phyloP scores from a whole-genome alignment of 169 alveolate genomes.

The Plasmodium yoelii region DNA sequence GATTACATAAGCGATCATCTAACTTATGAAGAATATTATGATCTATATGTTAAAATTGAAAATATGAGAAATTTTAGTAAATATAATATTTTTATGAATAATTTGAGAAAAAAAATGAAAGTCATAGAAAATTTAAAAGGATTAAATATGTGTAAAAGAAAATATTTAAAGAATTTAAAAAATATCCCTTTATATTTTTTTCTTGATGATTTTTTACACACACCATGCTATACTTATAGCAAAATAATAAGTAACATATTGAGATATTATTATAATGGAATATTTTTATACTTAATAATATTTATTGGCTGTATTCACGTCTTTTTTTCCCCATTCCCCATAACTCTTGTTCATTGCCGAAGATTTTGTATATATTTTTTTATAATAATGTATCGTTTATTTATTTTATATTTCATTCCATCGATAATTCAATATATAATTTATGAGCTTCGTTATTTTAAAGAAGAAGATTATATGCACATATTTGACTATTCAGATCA shows the following conservation, averaged over 20 bases:
- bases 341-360: conserved; percentile 73
- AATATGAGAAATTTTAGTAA: conserved; percentile 11
- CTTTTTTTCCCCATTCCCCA: conserved; percentile 75
- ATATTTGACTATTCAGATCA: conserved; percentile 77
- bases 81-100: conserved; percentile 17
- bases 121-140: conserved; percentile 41
- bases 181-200: conserved; percentile 65
- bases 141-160: conserved; percentile 56
- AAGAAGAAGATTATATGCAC: conserved; percentile 68
- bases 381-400: conserved; percentile 73
- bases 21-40: conserved; percentile 43
- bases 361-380: conserved; percentile 71
- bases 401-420: conserved; percentile 73
- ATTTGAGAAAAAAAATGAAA: conserved; percentile 38
- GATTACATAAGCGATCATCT: conserved; percentile 1
- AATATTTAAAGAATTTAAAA: conserved; percentile 60
- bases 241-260: conserved; percentile 54
- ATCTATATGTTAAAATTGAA: conserved; percentile 20
- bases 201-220: conserved; percentile 41
- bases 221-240: conserved; percentile 74
- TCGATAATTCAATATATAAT: conserved; percentile 75
- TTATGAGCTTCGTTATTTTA: conserved; percentile 52
- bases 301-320: conserved; percentile 75
- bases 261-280: conserved; percentile 70
- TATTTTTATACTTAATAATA: conserved; percentile 58